Evolutionary conservation across 1,284 basidiomycete genomes (phyloP).

Genomic region (Vanrija humicola): DNA sequence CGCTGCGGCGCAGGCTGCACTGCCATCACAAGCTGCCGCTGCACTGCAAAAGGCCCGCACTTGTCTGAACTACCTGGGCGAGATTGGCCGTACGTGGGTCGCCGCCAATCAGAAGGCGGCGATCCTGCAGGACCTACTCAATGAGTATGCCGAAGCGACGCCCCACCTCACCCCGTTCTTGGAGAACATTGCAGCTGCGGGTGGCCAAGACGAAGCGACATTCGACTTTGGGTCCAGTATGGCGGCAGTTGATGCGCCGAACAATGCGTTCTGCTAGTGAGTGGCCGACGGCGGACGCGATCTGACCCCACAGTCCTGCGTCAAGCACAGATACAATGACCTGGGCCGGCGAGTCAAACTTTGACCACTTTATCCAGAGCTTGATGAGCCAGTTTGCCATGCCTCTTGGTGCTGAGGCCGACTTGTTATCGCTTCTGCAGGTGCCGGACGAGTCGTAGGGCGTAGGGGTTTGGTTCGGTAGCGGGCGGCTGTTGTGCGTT

Average conservation of each 20-base stretch:
- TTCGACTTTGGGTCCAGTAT: too few species aligned
- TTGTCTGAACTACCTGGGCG: constrained; percentile 5
- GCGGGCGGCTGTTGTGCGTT: too few species aligned
- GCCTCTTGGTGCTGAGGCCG: too few species aligned
- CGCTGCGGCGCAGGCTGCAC: constrained; percentile 8
- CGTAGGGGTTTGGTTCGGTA: too few species aligned
- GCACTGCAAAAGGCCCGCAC: constrained; percentile 6
- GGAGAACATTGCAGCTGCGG: not conserved
- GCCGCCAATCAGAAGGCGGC: constrained; percentile 7
- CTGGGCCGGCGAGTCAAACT: too few species aligned
- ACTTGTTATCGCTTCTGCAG: too few species aligned
- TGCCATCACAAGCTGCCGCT: constrained; percentile 1
- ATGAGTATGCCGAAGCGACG: constrained; percentile 4
- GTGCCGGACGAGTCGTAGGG: too few species aligned
- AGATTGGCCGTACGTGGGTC: constrained; percentile 10
- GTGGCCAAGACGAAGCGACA: not conserved
- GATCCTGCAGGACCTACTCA: constrained; percentile 9
- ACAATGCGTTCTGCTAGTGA: not conserved
- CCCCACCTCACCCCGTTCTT: constrained; percentile 1
- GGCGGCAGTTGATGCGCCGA: too few species aligned
- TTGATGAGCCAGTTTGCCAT: too few species aligned
- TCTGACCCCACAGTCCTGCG: too few species aligned
- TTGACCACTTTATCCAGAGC: too few species aligned
- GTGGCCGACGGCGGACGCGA: not conserved
- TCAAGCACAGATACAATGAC: too few species aligned